Percentiles rank a stretch among this genome's conserved stretches.
These are phyloP conservation scores for Aspergillus sp. DNA, from an alignment of 2,329 filamentous ascomycete genomes.

Conservation along the genomic window DNA sequence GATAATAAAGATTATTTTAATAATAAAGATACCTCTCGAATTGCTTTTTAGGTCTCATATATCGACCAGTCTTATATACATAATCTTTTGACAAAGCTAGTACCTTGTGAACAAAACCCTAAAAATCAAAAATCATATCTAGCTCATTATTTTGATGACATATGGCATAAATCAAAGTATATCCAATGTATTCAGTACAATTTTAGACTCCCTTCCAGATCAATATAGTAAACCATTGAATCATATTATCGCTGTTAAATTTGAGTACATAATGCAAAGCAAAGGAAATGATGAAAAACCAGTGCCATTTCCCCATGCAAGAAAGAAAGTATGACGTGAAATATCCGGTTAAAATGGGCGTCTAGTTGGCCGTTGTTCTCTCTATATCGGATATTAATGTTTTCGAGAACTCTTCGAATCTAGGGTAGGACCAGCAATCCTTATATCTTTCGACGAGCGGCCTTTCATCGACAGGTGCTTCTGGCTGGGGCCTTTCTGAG, in stretches of 20 bases:
- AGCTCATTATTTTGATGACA: not conserved
- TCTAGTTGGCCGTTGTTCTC: no score
- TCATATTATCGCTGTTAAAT: not conserved
- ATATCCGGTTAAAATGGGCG: no score
- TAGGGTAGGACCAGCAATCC: slow-evolving; percentile 39
- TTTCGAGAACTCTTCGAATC: slow-evolving; percentile 39
- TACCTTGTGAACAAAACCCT: no score
- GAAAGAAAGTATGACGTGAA: not conserved
- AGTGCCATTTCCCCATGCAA: not conserved
- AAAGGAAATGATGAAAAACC: not conserved
- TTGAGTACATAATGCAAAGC: no score
- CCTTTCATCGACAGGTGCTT: slow-evolving; percentile 19
- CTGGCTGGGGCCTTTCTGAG: slow-evolving; percentile 10
- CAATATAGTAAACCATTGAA: not conserved
- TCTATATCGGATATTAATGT: slow-evolving; percentile 25
- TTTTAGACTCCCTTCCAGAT: no score
- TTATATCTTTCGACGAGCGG: slow-evolving; percentile 39
- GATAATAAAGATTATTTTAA: no score
- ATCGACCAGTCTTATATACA: no score
- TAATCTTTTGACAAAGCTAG: no score
- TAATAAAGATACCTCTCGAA: no score
- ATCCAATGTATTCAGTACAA: no score
- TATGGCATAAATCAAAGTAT: no score
- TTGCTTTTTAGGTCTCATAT: not conserved
- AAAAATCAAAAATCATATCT: not conserved